Evolutionary conservation across 352 stramenopile genomes (phyloP).

Genomic region (Saprolegnia diclina): DNA sequence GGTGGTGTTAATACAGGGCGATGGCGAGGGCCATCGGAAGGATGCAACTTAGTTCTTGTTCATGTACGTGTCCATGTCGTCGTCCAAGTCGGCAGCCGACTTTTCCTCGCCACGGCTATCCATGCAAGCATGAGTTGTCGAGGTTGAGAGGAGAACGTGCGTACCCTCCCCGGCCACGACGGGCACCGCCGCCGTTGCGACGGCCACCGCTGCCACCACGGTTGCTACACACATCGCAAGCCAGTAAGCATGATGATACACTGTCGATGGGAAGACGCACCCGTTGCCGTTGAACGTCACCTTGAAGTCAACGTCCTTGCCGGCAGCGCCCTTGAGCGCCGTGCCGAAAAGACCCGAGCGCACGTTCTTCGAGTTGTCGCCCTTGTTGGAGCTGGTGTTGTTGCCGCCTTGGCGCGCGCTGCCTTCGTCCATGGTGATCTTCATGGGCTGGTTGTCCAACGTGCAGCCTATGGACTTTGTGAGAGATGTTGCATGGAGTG

Average conservation of each 20-base stretch:
- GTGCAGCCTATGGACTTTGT: conserved; percentile 42
- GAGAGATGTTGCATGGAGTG: background rate
- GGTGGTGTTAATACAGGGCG: background rate
- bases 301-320: conserved; percentile 73
- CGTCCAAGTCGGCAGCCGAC: conserved; percentile 60
- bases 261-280: background rate
- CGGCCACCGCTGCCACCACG: conserved; percentile 32
- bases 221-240: background rate
- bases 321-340: conserved; percentile 36
- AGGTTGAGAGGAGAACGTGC: conserved; percentile 26
- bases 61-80: conserved; percentile 87
- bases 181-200: conserved; percentile 32
- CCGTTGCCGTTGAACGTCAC: conserved; percentile 46
- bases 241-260: background rate
- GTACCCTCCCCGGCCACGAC: conserved; percentile 37
- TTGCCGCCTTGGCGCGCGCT: background rate
- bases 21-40: background rate
- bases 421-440: conserved; percentile 53
- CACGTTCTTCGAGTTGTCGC: conserved; percentile 55
- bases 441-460: conserved; percentile 66
- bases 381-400: background rate
- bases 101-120: conserved; percentile 39
- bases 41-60: conserved; percentile 32
- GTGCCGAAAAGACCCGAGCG: conserved; percentile 73
- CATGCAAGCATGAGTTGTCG: conserved; percentile 17